These are phyloP conservation scores for Salvia miltiorrhiza DNA, from an alignment of 257 asterid species.

Conservation along the genomic window DNA sequence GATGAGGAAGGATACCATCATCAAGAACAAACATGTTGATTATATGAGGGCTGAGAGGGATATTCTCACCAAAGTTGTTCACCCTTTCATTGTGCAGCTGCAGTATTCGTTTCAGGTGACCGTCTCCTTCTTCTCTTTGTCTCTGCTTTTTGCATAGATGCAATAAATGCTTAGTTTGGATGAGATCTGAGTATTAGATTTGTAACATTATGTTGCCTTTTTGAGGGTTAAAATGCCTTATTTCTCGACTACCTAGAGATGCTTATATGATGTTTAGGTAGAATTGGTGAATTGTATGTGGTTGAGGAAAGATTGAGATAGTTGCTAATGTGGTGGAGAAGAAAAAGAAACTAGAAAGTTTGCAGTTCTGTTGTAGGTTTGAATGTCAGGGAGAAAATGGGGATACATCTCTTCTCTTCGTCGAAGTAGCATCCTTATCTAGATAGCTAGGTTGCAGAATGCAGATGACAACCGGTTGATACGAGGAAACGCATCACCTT, in stretches of 20 bases:
- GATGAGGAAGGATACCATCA: constrained; percentile 81
- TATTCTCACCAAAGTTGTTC: constrained; percentile 87
- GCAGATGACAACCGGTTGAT: not conserved
- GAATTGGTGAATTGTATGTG: not conserved
- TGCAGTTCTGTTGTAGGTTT: not conserved
- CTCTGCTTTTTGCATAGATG: not conserved
- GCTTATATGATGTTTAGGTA: constrained; percentile 7
- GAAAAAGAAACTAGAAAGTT: not conserved
- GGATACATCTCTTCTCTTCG: not conserved
- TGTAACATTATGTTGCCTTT: constrained; percentile 5
- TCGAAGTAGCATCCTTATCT: not conserved
- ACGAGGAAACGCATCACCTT: not conserved
- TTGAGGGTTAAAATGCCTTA: constrained; percentile 1
- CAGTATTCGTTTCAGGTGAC: constrained; percentile 93
- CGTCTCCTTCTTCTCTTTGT: not conserved
- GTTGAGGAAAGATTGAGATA: not conserved
- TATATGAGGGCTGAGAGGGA: constrained; percentile 92
- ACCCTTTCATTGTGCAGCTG: constrained; percentile 86
- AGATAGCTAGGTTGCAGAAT: not conserved
- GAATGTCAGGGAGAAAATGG: not conserved
- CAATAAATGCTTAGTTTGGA: not conserved
- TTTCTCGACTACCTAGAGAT: not conserved
- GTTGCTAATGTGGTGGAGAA: not conserved
- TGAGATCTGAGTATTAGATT: not conserved
- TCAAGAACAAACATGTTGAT: constrained; percentile 90